Percentiles rank a stretch among this genome's conserved stretches.
These are phyloP conservation scores for Vitis rupestris DNA, from an alignment of 164 flowering plant species.

Conservation along the genomic window DNA sequence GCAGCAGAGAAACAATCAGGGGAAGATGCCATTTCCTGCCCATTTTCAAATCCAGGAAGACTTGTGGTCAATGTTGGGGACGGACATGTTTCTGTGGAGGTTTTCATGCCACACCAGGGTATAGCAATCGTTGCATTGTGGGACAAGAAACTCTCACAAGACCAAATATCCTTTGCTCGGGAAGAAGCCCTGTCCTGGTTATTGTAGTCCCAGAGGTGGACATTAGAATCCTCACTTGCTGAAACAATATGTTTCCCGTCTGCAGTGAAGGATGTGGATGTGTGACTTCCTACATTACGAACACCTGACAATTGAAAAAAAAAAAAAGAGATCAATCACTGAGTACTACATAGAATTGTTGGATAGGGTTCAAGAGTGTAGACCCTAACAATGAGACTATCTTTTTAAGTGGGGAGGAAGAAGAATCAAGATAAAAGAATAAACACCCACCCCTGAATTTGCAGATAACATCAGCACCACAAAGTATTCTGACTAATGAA, in stretches of 20 bases:
- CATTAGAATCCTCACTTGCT: slow-evolving; percentile 64
- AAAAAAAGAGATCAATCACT: not conserved
- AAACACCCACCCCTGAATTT: slow-evolving; percentile 56
- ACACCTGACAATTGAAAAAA: slow-evolving; percentile 29
- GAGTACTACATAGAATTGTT: not conserved
- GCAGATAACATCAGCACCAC: slow-evolving; percentile 46
- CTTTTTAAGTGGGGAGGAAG: not conserved
- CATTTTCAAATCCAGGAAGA: slow-evolving; percentile 14
- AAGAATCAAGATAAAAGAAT: not conserved
- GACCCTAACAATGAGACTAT: no score
- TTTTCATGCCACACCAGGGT: slow-evolving; percentile 69
- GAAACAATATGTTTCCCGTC: slow-evolving; percentile 79
- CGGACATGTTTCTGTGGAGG: slow-evolving; percentile 16
- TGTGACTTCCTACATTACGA: slow-evolving; percentile 47
- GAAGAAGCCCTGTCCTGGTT: slow-evolving; percentile 27
- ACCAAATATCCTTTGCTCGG: slow-evolving; percentile 37
- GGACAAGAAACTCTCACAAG: slow-evolving; percentile 65
- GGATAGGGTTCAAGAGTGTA: no score
- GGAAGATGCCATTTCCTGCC: slow-evolving; percentile 14
- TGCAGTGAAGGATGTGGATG: slow-evolving; percentile 61
- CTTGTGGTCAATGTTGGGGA: slow-evolving; percentile 17
- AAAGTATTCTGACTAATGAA: slow-evolving; percentile 55
- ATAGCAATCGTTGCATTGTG: slow-evolving; percentile 58
- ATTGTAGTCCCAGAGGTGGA: slow-evolving; percentile 62
- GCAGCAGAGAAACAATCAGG: slow-evolving; percentile 44